A percentile compares a stretch with the other conserved stretches of the same genome.
phyloP scores from a whole-genome alignment of 345 rosid genomes.

The Balakata baccata region DNA sequence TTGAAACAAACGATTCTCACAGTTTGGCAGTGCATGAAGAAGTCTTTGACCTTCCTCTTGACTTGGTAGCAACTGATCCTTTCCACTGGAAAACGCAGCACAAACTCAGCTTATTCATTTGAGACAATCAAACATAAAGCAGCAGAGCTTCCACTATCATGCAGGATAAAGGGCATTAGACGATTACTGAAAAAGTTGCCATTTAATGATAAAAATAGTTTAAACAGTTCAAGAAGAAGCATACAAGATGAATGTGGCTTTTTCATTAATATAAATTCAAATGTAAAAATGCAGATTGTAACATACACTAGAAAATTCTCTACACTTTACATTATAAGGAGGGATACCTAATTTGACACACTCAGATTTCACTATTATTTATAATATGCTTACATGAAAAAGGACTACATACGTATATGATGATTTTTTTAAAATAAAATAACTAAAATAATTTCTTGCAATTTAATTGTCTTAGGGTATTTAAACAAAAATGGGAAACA shows the following conservation, averaged over 20 bases:
- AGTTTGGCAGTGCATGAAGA: constrained; percentile 35
- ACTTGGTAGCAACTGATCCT: constrained; percentile 73
- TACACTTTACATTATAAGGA: neutral
- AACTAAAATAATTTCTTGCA: neutral
- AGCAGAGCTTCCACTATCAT: neutral
- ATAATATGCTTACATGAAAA: neutral
- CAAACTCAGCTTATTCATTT: neutral
- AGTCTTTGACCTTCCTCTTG: constrained; percentile 62
- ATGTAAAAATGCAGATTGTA: neutral
- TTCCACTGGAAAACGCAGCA: constrained; percentile 47
- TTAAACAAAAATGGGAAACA: neutral
- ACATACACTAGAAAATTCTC: neutral
- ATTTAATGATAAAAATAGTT: neutral
- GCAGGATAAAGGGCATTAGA: neutral
- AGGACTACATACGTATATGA: neutral
- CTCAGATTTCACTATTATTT: neutral
- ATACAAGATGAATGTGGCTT: neutral
- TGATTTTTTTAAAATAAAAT: neutral
- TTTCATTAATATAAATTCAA: neutral
- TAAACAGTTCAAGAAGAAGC: constrained; percentile 5
- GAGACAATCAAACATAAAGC: constrained; percentile 6
- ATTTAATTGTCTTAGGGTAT: neutral
- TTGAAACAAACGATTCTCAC: constrained; percentile 54
- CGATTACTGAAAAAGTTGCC: neutral
- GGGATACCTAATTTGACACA: neutral